phyloP scores from a whole-genome alignment of 73 alveolate species.

The Diophrys sp. region DNA sequence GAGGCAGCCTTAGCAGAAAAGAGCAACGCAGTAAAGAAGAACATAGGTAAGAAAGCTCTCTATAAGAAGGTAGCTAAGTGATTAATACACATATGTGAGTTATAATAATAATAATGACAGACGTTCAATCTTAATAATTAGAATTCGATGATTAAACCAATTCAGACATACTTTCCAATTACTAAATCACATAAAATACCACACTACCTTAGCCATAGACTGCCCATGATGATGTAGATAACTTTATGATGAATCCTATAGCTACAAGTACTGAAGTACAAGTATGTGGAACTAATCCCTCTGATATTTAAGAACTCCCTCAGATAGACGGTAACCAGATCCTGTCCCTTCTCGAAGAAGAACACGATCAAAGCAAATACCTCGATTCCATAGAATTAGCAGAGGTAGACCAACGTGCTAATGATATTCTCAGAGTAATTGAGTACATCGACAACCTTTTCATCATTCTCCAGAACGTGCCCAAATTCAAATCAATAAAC shows the following conservation, averaged over 20 bases:
- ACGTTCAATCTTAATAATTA: not conserved
- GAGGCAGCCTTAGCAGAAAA: conserved; percentile 42
- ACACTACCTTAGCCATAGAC: not conserved
- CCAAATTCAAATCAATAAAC: not conserved
- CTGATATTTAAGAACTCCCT: not conserved
- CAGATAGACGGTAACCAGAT: not conserved
- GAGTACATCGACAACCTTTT: not conserved
- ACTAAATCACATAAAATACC: not conserved
- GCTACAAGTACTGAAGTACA: too few relatives aligned
- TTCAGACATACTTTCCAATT: not conserved
- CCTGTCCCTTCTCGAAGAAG: not conserved
- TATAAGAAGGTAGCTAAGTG: not conserved
- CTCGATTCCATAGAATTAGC: not conserved
- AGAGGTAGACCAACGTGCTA: not conserved
- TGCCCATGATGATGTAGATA: too few relatives aligned
- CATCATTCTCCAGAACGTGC: not conserved
- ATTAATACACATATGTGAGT: too few relatives aligned
- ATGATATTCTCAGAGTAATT: not conserved
- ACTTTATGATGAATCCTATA: not conserved
- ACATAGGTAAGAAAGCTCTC: conserved; percentile 32
- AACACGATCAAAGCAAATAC: not conserved
- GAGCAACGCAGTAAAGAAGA: conserved; percentile 27
- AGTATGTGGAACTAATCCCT: not conserved
- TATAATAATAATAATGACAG: not conserved
- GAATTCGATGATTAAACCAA: not conserved